phyloP scores from a whole-genome alignment of 169 alveolate species.

The Theileria parva region DNA sequence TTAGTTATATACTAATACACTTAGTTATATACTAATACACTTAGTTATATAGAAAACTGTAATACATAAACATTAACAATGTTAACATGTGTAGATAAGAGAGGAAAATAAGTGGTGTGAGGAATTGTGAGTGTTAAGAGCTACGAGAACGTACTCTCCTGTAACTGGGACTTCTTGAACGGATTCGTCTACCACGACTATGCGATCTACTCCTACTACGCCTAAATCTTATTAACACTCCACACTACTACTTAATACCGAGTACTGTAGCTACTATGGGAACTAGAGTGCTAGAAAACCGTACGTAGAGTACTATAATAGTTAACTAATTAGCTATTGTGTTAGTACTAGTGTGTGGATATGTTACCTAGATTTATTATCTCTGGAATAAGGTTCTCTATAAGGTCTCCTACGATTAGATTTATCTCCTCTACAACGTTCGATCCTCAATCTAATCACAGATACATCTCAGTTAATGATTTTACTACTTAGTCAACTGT shows the following conservation, averaged over 20 bases:
- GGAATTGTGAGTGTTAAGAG: conserved; percentile 72
- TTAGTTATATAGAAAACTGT: not conserved
- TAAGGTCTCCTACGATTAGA: not conserved
- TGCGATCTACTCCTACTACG: conserved; percentile 38
- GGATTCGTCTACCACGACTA: conserved; percentile 39
- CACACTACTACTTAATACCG: too few relatives aligned
- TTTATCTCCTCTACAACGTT: not conserved
- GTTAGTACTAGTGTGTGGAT: not conserved
- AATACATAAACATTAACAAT: not conserved
- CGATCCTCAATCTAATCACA: not conserved
- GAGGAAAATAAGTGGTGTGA: conserved; percentile 96
- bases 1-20: too few relatives aligned
- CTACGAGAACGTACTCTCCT: not conserved
- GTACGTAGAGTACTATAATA: too few relatives aligned
- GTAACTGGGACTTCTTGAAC: conserved; percentile 62
- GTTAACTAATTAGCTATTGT: too few relatives aligned
- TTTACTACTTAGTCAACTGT: too few relatives aligned
- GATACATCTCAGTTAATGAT: too few relatives aligned
- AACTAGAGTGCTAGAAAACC: too few relatives aligned
- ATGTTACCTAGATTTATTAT: not conserved
- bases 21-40: too few relatives aligned
- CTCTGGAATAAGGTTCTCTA: not conserved
- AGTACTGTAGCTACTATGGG: too few relatives aligned
- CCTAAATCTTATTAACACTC: not conserved
- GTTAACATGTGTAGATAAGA: conserved; percentile 81